These are phyloP conservation scores for Elaeis oleifera DNA, from an alignment of 202 grass and related monocot genomes.

Conservation along the genomic window DNA sequence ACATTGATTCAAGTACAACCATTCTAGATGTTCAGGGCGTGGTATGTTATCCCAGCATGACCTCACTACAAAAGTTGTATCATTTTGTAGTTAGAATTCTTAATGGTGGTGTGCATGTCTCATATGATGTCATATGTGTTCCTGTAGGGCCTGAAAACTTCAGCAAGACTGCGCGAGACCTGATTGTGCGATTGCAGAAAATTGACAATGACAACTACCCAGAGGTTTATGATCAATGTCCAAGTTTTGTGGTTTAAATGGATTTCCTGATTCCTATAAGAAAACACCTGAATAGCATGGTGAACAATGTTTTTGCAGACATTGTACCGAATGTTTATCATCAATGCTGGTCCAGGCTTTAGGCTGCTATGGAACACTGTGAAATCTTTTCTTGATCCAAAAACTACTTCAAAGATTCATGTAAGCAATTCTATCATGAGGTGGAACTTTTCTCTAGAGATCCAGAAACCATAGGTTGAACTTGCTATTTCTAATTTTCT, in stretches of 20 bases:
- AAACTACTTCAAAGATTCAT: conserved; percentile 98
- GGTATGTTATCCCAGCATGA: conserved; percentile 30
- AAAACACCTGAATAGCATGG: not conserved
- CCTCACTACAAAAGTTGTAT: too few relatives aligned
- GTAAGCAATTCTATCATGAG: conserved; percentile 24
- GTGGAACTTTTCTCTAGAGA: not conserved
- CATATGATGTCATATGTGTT: too few relatives aligned
- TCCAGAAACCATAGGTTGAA: not conserved
- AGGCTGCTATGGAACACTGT: conserved; percentile 87
- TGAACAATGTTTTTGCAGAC: conserved; percentile 38
- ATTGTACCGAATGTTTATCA: conserved; percentile 91
- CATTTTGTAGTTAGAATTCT: too few relatives aligned
- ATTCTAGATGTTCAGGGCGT: conserved; percentile 94
- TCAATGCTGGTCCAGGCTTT: conserved; percentile 92
- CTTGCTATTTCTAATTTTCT: not conserved
- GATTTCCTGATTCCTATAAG: conserved; percentile 2
- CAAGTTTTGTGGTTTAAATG: conserved; percentile 8
- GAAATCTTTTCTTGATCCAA: conserved; percentile 88
- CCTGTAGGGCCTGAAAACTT: conserved; percentile 89
- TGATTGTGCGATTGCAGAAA: conserved; percentile 83
- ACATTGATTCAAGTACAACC: conserved; percentile 82
- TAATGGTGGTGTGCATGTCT: too few relatives aligned
- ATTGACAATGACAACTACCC: conserved; percentile 93
- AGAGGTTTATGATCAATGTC: conserved; percentile 41
- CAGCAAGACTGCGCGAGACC: conserved; percentile 88